Evolutionary conservation across 148 eudicot genomes (phyloP).

Genomic region (Suaeda aralocaspica): DNA sequence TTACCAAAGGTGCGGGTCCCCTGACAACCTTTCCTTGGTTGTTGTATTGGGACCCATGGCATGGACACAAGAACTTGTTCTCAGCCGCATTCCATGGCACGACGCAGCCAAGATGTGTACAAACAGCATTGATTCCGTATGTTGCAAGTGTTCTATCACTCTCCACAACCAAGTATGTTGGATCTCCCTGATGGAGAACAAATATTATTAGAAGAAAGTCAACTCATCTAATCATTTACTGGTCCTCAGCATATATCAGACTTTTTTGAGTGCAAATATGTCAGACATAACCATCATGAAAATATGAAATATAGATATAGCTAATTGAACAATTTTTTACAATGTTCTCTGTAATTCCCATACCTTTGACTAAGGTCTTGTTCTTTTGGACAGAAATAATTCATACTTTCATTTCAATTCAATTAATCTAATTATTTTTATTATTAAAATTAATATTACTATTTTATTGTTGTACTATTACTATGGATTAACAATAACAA

Average conservation of each 20-base stretch:
- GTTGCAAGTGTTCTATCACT: constrained; percentile 76
- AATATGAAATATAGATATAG: too few species aligned
- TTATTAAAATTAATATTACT: too few species aligned
- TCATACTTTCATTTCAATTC: too few species aligned
- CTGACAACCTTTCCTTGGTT: constrained; percentile 82
- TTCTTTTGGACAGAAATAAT: too few species aligned
- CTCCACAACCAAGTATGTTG: constrained; percentile 88
- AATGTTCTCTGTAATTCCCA: too few species aligned
- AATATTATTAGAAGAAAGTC: not conserved
- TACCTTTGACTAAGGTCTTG: too few species aligned
- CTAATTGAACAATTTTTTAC: too few species aligned
- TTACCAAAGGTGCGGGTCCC: constrained; percentile 94
- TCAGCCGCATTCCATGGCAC: constrained; percentile 85
- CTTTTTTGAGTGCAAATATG: too few species aligned
- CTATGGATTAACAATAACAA: too few species aligned
- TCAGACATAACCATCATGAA: too few species aligned
- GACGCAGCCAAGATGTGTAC: constrained; percentile 96
- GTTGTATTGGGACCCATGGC: constrained; percentile 97
- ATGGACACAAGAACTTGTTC: constrained; percentile 93
- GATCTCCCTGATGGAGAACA: constrained; percentile 64
- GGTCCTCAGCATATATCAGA: not conserved
- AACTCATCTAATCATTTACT: not conserved
- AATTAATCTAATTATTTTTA: too few species aligned
- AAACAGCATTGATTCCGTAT: constrained; percentile 82
- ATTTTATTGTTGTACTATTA: too few species aligned